Percentiles rank a stretch among this genome's conserved stretches.
Conservation (phyloP, 2,329 filamentous ascomycete genomes). For the Diaporthe eres region DNA sequence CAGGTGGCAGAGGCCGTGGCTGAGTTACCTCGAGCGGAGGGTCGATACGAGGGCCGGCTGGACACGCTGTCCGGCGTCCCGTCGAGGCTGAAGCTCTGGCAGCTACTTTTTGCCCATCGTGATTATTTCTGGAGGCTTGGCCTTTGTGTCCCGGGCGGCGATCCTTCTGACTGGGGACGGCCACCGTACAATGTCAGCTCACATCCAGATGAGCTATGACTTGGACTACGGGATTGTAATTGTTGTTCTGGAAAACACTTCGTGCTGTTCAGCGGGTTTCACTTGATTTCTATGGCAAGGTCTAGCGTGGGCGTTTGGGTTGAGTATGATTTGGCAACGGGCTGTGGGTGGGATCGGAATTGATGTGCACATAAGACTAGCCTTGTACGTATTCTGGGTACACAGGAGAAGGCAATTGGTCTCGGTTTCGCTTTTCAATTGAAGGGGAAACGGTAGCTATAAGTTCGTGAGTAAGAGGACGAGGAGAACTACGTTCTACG, state of each 20-base stretch:
- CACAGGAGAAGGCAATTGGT: not conserved
- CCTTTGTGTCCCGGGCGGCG: constrained; percentile 86
- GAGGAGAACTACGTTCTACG: not conserved
- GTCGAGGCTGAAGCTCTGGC: constrained; percentile 82
- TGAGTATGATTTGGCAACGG: not conserved
- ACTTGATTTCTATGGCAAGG: not conserved
- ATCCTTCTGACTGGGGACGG: constrained; percentile 76
- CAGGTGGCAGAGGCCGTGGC: constrained; percentile 43
- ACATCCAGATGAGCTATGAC: constrained; percentile 56
- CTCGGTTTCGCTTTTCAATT: not conserved
- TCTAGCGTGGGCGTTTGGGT: constrained; percentile 23
- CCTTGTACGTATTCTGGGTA: not conserved
- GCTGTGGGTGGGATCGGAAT: not conserved
- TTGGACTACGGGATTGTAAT: constrained; percentile 30
- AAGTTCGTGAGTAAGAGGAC: not conserved
- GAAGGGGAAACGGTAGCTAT: not conserved
- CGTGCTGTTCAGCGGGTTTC: not conserved
- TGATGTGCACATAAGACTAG: not conserved
- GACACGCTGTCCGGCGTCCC: constrained; percentile 70
- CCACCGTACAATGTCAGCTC: constrained; percentile 59
- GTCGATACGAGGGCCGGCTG: constrained; percentile 44
- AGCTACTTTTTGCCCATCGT: constrained; percentile 91
- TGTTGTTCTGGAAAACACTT: not conserved
- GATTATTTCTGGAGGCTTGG: constrained; percentile 98
- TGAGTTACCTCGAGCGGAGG: constrained; percentile 20